Conservation (phyloP, 169 alveolate genomes). For the Plasmodium cynomolgi region DNA sequence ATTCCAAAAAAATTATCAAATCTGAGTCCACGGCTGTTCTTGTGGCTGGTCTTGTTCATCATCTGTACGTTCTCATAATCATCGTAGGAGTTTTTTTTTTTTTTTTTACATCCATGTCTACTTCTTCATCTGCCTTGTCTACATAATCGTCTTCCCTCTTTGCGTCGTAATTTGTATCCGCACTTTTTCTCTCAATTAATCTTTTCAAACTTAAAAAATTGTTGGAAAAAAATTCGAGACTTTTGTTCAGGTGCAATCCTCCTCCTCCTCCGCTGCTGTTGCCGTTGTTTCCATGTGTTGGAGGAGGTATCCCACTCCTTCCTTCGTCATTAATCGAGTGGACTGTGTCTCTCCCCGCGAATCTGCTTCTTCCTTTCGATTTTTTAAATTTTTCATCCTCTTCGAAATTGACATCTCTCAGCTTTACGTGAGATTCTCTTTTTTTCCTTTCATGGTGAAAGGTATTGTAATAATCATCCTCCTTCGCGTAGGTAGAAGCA, state of each 20-base stretch:
- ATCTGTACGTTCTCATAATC: background rate
- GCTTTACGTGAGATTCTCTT: background rate
- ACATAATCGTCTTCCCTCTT: constrained; percentile 24
- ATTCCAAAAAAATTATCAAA: constrained; percentile 29
- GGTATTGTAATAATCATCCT: background rate
- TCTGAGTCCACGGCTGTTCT: background rate
- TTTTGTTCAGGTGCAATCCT: constrained; percentile 3
- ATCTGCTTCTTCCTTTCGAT: background rate
- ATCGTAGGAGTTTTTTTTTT: constrained; percentile 16
- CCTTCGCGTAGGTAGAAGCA: background rate
- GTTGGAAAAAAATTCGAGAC: constrained; percentile 46
- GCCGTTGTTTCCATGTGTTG: background rate
- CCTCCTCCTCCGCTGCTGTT: background rate
- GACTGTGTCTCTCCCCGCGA: background rate
- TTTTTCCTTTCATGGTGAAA: background rate
- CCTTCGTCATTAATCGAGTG: background rate
- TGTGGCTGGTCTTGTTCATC: background rate
- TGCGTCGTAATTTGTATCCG: background rate
- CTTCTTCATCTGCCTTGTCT: constrained; percentile 23
- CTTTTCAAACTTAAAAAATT: constrained; percentile 42
- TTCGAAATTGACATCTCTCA: background rate
- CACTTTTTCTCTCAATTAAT: constrained; percentile 23
- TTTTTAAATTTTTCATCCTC: background rate
- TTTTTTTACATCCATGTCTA: background rate
- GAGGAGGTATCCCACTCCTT: background rate